Evolutionary conservation across 2,329 filamentous ascomycete species (phyloP).

Genomic region (Aspergillus udagawae): DNA sequence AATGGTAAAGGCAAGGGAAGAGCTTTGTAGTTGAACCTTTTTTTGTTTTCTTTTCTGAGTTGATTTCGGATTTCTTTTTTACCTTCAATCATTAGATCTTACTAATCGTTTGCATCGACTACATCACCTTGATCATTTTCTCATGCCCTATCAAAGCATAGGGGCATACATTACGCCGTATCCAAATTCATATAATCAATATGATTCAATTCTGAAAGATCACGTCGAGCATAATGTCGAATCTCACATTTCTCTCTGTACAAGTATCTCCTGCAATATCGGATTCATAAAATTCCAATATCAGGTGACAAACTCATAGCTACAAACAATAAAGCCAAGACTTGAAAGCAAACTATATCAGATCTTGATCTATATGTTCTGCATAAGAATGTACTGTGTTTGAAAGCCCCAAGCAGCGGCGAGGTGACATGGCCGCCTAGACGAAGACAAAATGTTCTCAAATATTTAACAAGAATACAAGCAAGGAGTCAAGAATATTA

Average conservation of each 20-base stretch:
- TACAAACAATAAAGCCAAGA: background rate
- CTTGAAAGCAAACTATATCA: background rate
- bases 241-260: background rate
- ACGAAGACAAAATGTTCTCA: background rate
- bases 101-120: background rate
- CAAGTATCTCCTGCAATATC: background rate
- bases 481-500: background rate
- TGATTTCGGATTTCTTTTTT: background rate
- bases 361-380: background rate
- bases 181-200: background rate
- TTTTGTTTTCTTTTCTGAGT: background rate
- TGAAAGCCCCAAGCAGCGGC: background rate
- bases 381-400: background rate
- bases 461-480: background rate
- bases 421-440: background rate
- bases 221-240: background rate
- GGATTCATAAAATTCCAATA: background rate
- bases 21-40: conserved; percentile 11
- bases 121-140: background rate
- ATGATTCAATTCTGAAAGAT: no score
- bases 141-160: background rate
- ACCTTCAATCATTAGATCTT: background rate
- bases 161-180: no score
- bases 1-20: conserved; percentile 34
- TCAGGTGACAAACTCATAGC: background rate